Base-by-base conservation (phyloP, 2,329 filamentous ascomycete species). In the Exophiala spinifera region DNA sequence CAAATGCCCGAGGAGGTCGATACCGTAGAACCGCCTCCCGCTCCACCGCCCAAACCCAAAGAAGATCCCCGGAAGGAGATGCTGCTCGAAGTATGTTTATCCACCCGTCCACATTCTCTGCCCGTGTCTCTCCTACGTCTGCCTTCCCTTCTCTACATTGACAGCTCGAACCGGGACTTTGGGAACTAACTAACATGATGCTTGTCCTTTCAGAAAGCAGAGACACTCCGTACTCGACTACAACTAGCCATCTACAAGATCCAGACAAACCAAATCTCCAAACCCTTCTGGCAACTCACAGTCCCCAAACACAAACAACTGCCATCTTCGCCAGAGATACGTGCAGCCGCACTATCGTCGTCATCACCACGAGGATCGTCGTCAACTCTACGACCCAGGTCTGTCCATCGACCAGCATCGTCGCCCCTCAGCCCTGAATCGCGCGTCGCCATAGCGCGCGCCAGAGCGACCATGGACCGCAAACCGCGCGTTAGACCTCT, bases 1-100 rank as follows among this genome's bases (percentile, higher is more conserved):
- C 49, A 58, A 40, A 51, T 58, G 54, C 72, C 57, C 51, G 64
- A 62, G 46, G 72, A 75, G 11, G 60, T 69, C 48, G 28, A 31
- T 11, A 31, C 28, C 7, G 10, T 64, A 63, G 43, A 64, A 64
- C 7, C 19, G 65, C 7, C 19, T 28, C 25, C 19, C 21, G 36
- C 37, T 17, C 46, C 55, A 51, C 56, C 70, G 69, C 25, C 68
- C 70, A 51, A 65, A 28, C 46, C 55, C 34, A 47, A 60, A 42
- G 46, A 57, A 25, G 56, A 60, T 17, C 39, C 51, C n/a, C 44
- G 59, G 49, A 62, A 60, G 49, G 44, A 61, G 46, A 55, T 63
- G 55, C 39, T 63, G 48, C 53, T 54, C 11, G 55, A 61, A 43
- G 61, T 63, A 45, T 33, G 11, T 23, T 49, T 39, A 7, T 33